A percentile compares a stretch with the other conserved stretches of the same genome.
Evolutionary conservation across 352 stramenopile genomes (phyloP).

Genomic region (Pythium grandisporangium): DNA sequence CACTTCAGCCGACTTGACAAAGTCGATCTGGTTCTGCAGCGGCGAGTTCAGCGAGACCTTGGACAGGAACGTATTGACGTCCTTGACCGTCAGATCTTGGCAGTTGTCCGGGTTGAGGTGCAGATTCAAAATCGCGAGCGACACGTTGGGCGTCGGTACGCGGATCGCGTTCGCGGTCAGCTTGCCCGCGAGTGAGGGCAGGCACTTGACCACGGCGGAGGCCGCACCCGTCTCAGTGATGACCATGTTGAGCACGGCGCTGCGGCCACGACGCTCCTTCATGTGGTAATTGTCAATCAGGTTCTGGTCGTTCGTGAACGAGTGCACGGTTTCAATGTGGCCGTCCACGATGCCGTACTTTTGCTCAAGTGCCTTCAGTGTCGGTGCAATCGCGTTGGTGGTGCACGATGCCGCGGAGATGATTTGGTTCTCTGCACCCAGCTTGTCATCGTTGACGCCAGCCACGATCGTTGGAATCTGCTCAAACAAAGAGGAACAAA

Average conservation of each 20-base stretch:
- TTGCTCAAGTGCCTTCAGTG: conserved; percentile 63
- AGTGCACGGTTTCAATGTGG: conserved; percentile 87
- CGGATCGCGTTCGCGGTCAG: conserved; percentile 98
- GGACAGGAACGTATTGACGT: conserved; percentile 72
- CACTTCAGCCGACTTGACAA: conserved; percentile 74
- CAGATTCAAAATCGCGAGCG: conserved; percentile 95
- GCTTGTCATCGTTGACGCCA: conserved; percentile 69
- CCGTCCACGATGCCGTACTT: conserved; percentile 77
- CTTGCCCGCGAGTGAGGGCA: conserved; percentile 94
- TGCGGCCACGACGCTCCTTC: conserved; percentile 81
- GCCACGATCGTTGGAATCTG: conserved; percentile 70
- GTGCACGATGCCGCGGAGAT: conserved; percentile 80
- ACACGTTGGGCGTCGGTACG: conserved; percentile 97
- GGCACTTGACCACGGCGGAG: conserved; percentile 78
- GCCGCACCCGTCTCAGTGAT: conserved; percentile 83
- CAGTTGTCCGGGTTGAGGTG: conserved; percentile 79
- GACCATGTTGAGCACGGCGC: conserved; percentile 85
- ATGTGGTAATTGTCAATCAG: conserved; percentile 86
- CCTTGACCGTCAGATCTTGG: conserved; percentile 46
- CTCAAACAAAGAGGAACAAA: no score
- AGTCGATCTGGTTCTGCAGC: conserved; percentile 86
- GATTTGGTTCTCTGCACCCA: conserved; percentile 45
- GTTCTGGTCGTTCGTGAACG: conserved; percentile 88
- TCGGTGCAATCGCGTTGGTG: conserved; percentile 79
- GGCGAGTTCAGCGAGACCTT: conserved; percentile 75